These are phyloP conservation scores for Kodamaea anthophila DNA, from an alignment of 1,139 yeast genomes.

Conservation along the genomic window DNA sequence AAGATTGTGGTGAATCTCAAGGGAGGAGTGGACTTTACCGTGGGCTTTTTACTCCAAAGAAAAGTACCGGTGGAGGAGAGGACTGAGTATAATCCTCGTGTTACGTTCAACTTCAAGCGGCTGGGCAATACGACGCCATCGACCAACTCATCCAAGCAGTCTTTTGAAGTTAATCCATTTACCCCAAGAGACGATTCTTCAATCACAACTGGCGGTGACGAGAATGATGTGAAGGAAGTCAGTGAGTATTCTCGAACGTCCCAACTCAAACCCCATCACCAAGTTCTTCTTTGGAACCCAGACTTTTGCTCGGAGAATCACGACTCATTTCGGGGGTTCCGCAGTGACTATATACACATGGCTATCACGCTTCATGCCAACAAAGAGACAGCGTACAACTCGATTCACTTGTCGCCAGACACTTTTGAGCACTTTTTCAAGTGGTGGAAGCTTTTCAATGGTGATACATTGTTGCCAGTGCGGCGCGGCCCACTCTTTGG, in stretches of 20 bases:
- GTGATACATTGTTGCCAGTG: slow-evolving; percentile 39
- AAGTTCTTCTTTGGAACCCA: slow-evolving; percentile 60
- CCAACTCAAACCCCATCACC: slow-evolving; percentile 64
- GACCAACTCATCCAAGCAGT: background rate
- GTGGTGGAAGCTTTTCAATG: slow-evolving; percentile 43
- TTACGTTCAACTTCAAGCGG: too few relatives aligned
- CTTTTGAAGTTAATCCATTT: too few relatives aligned
- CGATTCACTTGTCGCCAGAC: slow-evolving; percentile 38
- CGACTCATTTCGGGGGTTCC: slow-evolving; percentile 75
- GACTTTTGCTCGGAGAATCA: slow-evolving; percentile 44
- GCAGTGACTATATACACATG: slow-evolving; percentile 76
- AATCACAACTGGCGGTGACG: background rate
- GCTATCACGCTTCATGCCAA: slow-evolving; percentile 63
- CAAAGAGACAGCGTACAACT: slow-evolving; percentile 31
- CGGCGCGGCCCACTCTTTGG: slow-evolving; percentile 37
- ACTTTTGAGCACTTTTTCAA: slow-evolving; percentile 34
- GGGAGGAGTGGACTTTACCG: slow-evolving; percentile 54
- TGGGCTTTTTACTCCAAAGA: slow-evolving; percentile 58
- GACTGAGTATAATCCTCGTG: too few relatives aligned
- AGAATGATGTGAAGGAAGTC: background rate
- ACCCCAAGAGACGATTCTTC: too few relatives aligned
- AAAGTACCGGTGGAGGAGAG: slow-evolving; percentile 11
- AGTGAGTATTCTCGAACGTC: slow-evolving; percentile 36
- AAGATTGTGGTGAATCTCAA: slow-evolving; percentile 52
- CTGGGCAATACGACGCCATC: background rate